Conservation (phyloP, 1,284 basidiomycete genomes). For the Heterobasidion annosum region DNA sequence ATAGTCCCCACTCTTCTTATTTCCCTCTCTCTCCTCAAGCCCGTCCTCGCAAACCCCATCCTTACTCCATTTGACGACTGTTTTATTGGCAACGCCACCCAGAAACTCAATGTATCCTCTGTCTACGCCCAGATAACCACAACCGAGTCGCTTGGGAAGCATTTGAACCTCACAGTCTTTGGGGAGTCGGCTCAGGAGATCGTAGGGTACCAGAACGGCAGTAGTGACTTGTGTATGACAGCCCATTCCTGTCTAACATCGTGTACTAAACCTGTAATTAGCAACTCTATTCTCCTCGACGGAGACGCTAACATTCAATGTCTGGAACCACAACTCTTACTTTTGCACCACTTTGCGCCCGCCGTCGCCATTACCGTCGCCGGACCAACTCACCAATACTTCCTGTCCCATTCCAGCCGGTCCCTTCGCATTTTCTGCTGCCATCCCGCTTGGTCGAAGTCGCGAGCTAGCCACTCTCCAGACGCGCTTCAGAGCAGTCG, state of each 20-base stretch:
- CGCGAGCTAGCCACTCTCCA: slow-evolving; percentile 79
- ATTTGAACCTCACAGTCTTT: slow-evolving; percentile 59
- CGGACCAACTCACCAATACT: slow-evolving; percentile 27
- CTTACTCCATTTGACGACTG: slow-evolving; percentile 37
- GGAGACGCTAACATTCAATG: slow-evolving; percentile 68
- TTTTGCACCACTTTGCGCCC: slow-evolving; percentile 73
- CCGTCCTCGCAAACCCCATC: slow-evolving; percentile 20
- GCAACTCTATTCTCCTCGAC: slow-evolving; percentile 84
- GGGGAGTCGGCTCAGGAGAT: slow-evolving; percentile 52
- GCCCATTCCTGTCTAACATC: slow-evolving; percentile 6
- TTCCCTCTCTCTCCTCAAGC: neutral
- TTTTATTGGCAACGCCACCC: slow-evolving; percentile 40
- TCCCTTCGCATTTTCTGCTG: slow-evolving; percentile 73
- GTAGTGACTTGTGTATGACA: slow-evolving; percentile 55
- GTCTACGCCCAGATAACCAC: slow-evolving; percentile 70
- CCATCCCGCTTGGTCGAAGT: slow-evolving; percentile 59
- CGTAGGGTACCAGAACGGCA: slow-evolving; percentile 46
- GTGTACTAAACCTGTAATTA: slow-evolving; percentile 17
- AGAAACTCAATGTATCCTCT: slow-evolving; percentile 58
- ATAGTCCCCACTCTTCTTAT: neutral
- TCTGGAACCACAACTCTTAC: slow-evolving; percentile 62
- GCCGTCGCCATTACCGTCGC: slow-evolving; percentile 50
- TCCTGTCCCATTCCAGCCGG: slow-evolving; percentile 76
- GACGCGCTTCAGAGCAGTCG: slow-evolving; percentile 82
- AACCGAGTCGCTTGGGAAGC: slow-evolving; percentile 29